Conservation (phyloP, 129 eudicot genomes). For the Glebionis coronaria region DNA sequence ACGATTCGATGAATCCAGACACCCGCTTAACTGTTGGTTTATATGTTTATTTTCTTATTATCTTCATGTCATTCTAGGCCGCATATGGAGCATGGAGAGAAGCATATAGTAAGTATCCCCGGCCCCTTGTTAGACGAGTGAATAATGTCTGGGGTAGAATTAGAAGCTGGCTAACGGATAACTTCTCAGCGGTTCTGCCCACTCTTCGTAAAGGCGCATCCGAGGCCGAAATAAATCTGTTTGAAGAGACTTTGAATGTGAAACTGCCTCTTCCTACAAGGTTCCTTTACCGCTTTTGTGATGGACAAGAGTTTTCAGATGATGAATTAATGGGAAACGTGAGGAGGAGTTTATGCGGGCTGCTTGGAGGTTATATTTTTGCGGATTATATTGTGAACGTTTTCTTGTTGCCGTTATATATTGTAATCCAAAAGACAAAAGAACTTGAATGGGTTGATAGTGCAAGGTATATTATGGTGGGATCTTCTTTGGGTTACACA, state of each 20-base stretch:
- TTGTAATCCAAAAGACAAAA: slow-evolving; percentile 34
- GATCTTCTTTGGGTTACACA: slow-evolving; percentile 42
- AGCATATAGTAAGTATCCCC: slow-evolving; percentile 61
- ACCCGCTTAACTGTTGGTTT: no score
- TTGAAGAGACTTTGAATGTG: slow-evolving; percentile 54
- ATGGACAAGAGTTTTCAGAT: slow-evolving; percentile 57
- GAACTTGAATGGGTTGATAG: slow-evolving; percentile 26
- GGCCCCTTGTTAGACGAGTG: slow-evolving; percentile 71
- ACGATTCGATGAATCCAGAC: no score
- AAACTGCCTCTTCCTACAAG: slow-evolving; percentile 78
- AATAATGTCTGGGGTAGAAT: slow-evolving; percentile 58
- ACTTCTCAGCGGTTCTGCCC: slow-evolving; percentile 60
- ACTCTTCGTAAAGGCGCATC: slow-evolving; percentile 77
- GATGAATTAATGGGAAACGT: background rate
- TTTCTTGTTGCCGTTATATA: slow-evolving; percentile 53
- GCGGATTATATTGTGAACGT: slow-evolving; percentile 58
- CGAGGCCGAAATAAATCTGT: slow-evolving; percentile 54
- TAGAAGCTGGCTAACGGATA: slow-evolving; percentile 49
- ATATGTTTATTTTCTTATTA: slow-evolving; percentile 5
- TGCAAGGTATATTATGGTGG: slow-evolving; percentile 45
- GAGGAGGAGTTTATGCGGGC: slow-evolving; percentile 39
- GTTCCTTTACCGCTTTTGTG: slow-evolving; percentile 70
- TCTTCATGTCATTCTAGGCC: slow-evolving; percentile 30
- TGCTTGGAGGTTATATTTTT: slow-evolving; percentile 80
- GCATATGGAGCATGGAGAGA: slow-evolving; percentile 78